Conservation (phyloP, 371 early-diverging fungal genomes). For the Dichotomocladium elegans region DNA sequence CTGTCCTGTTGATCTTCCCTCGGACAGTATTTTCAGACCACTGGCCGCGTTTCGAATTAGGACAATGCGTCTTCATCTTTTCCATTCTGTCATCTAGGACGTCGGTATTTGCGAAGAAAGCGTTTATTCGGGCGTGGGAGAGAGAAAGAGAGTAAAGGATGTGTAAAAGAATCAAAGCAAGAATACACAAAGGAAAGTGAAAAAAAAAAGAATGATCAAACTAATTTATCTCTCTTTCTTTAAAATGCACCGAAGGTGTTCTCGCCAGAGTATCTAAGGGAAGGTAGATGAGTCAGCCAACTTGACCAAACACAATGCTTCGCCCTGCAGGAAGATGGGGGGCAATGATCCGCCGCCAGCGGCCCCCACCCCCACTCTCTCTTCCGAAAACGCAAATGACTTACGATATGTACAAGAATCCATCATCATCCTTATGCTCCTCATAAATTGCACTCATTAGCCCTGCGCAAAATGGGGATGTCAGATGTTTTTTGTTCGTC, state of each 20-base stretch:
- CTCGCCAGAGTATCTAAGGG: conserved; percentile 71
- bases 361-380: background rate
- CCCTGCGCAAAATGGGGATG: conserved; percentile 32
- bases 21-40: too few species aligned
- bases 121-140: too few species aligned
- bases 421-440: conserved; percentile 95
- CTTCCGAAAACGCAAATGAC: background rate
- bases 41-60: too few species aligned
- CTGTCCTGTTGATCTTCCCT: too few species aligned
- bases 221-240: background rate
- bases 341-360: too few species aligned
- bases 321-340: too few species aligned
- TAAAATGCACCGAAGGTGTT: conserved; percentile 70
- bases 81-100: too few species aligned
- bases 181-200: background rate
- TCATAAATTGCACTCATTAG: conserved; percentile 88
- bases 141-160: too few species aligned
- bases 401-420: conserved; percentile 89
- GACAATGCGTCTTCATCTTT: too few species aligned
- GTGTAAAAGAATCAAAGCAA: background rate
- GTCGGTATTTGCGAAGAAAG: too few species aligned
- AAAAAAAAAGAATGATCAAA: background rate
- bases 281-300: background rate
- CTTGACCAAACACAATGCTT: background rate
- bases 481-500: background rate